Conservation (phyloP, 2,329 filamentous ascomycete species). For the Decorospora gaudefroyi region DNA sequence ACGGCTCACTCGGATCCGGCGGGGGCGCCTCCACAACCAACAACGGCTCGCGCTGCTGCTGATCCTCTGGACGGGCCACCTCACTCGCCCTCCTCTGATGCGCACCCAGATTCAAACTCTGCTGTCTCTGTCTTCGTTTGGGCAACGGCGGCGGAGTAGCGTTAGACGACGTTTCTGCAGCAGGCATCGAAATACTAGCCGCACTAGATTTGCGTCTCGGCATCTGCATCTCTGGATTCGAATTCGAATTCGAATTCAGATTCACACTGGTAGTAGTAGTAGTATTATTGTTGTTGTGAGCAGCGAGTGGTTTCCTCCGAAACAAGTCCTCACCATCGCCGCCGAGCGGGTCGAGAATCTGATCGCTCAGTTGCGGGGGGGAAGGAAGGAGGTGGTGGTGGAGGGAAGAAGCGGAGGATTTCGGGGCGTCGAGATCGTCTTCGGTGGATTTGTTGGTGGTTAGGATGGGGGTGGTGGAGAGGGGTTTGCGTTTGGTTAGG, state of each 20-base stretch:
- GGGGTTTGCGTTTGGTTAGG: conserved; percentile 67
- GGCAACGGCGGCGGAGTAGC: conserved; percentile 55
- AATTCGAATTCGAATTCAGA: background rate
- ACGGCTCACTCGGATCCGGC: conserved; percentile 28
- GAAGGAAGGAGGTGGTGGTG: too few relatives aligned
- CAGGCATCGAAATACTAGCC: too few relatives aligned
- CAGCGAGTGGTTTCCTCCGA: conserved; percentile 5
- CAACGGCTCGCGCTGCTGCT: conserved; percentile 24
- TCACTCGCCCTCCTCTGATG: conserved; percentile 9
- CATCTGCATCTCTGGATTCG: background rate
- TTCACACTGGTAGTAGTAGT: background rate
- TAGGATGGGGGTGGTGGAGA: conserved; percentile 33
- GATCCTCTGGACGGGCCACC: conserved; percentile 1
- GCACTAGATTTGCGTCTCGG: too few relatives aligned
- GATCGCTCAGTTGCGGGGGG: too few relatives aligned
- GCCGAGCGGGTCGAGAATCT: background rate
- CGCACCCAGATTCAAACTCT: conserved; percentile 20
- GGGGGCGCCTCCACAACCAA: conserved; percentile 41
- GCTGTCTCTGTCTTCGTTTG: conserved; percentile 49
- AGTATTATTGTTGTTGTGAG: conserved; percentile 2
- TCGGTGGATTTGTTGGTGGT: conserved; percentile 14
- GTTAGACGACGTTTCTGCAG: conserved; percentile 17
- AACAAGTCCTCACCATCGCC: conserved; percentile 16
- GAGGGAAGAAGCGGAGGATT: conserved; percentile 8
- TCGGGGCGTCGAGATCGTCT: conserved; percentile 12